Percentiles rank a stretch among this genome's conserved stretches.
phyloP scores from a whole-genome alignment of 768 basidiomycete genomes.

The Lactarius hatsudake region DNA sequence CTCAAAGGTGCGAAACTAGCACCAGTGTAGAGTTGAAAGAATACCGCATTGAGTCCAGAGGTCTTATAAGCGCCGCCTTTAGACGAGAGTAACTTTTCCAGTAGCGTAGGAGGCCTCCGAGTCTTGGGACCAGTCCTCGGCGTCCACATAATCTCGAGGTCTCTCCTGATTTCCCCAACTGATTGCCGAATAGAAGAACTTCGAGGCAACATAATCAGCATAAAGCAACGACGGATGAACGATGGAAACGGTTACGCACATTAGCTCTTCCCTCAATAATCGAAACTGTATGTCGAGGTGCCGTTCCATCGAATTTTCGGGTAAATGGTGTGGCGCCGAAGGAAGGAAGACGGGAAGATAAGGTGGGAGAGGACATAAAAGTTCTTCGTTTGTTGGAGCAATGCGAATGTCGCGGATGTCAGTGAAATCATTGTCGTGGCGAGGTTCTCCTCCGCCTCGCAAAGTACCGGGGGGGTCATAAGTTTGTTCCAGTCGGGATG shows the following conservation, averaged over 20 bases:
- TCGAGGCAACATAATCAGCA: neutral
- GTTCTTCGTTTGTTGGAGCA: constrained; percentile 66
- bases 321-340: constrained; percentile 63
- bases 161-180: constrained; percentile 23
- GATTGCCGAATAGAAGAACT: constrained; percentile 29
- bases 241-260: constrained; percentile 37
- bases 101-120: constrained; percentile 42
- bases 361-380: constrained; percentile 46
- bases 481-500: constrained; percentile 38
- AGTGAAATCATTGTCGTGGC: constrained; percentile 67
- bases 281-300: constrained; percentile 74
- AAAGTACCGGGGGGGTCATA: constrained; percentile 58
- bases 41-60: constrained; percentile 45
- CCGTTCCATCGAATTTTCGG: constrained; percentile 56
- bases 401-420: constrained; percentile 59
- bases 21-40: constrained; percentile 64
- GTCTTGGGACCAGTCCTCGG: too few relatives aligned
- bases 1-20: constrained; percentile 46
- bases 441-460: constrained; percentile 43
- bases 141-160: constrained; percentile 26
- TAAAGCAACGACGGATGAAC: neutral
- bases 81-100: constrained; percentile 46
- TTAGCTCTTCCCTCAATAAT: constrained; percentile 69
- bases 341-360: constrained; percentile 62
- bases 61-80: constrained; percentile 57